Evolutionary conservation across 805 yeast species (phyloP).

Genomic region (Sugiyamaella marilandica): DNA sequence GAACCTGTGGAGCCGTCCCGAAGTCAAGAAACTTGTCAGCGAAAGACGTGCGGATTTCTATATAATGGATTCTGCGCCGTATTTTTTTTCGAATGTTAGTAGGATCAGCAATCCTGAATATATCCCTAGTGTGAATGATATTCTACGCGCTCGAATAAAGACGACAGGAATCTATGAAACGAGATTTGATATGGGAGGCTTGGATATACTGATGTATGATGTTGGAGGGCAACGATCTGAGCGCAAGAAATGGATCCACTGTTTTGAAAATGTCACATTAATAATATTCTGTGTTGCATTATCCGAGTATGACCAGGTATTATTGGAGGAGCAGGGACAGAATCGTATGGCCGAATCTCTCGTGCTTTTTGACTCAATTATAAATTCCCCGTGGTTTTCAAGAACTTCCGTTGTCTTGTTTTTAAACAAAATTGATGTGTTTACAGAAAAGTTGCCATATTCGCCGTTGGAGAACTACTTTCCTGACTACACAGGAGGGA

Average conservation of each 20-base stretch:
- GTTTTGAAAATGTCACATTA: conserved; percentile 87
- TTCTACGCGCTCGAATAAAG: conserved; percentile 81
- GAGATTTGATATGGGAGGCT: conserved; percentile 65
- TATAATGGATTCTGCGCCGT: conserved; percentile 72
- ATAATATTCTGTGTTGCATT: conserved; percentile 88
- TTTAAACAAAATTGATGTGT: conserved; percentile 84
- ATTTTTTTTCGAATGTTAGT: conserved; percentile 62
- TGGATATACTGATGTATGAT: conserved; percentile 64
- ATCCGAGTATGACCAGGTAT: conserved; percentile 83
- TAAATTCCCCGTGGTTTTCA: conserved; percentile 88
- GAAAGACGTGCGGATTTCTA: conserved; percentile 65
- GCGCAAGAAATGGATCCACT: conserved; percentile 95
- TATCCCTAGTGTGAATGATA: conserved; percentile 70
- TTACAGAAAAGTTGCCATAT: conserved; percentile 74
- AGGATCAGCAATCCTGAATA: conserved; percentile 59
- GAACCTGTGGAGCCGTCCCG: conserved; percentile 52
- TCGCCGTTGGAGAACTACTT: conserved; percentile 79
- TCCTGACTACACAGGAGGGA: conserved; percentile 91
- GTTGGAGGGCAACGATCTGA: conserved; percentile 97
- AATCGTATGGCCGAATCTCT: conserved; percentile 79
- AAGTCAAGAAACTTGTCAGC: conserved; percentile 47
- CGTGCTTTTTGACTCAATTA: conserved; percentile 81
- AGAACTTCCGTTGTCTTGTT: conserved; percentile 82
- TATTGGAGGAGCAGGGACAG: conserved; percentile 64
- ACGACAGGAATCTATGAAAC: conserved; percentile 91